phyloP scores from a whole-genome alignment of 352 stramenopile genomes.

The Globisporangium ultimum region DNA sequence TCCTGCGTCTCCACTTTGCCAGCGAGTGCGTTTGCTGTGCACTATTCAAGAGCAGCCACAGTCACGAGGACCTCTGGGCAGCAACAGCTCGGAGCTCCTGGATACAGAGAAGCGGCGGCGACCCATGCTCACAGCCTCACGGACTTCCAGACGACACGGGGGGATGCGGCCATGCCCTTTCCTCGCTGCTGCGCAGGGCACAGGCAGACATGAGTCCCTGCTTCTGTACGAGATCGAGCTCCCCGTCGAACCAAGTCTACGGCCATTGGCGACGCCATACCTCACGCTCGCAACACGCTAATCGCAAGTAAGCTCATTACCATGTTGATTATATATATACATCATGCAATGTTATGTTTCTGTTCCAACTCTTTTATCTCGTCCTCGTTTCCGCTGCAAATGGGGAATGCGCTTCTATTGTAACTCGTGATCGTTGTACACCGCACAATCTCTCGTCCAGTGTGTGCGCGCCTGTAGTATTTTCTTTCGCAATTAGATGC shows the following conservation, averaged over 20 bases:
- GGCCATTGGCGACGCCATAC: not conserved
- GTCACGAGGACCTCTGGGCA: not conserved
- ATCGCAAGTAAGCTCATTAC: not conserved
- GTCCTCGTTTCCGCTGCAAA: too few species aligned
- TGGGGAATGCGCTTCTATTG: not conserved
- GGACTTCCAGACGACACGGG: too few species aligned
- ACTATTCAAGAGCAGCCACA: not conserved
- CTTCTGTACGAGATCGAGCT: conserved; percentile 6
- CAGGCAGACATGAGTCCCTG: not conserved
- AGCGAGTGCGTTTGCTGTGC: not conserved
- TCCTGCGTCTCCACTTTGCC: too few species aligned
- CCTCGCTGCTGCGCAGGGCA: not conserved
- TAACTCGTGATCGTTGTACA: too few species aligned
- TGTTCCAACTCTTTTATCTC: too few species aligned
- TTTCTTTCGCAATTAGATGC: conserved; percentile 26
- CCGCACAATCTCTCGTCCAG: too few species aligned
- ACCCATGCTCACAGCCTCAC: too few species aligned
- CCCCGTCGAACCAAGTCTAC: not conserved
- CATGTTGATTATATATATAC: not conserved
- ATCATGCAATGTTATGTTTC: too few species aligned
- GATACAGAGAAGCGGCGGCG: too few species aligned
- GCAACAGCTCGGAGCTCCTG: not conserved
- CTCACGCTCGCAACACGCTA: conserved; percentile 1
- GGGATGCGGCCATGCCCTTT: too few species aligned
- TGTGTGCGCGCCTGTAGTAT: too few species aligned